Conservation (phyloP, 2,329 filamentous ascomycete species). For the Onygenales sp. region DNA sequence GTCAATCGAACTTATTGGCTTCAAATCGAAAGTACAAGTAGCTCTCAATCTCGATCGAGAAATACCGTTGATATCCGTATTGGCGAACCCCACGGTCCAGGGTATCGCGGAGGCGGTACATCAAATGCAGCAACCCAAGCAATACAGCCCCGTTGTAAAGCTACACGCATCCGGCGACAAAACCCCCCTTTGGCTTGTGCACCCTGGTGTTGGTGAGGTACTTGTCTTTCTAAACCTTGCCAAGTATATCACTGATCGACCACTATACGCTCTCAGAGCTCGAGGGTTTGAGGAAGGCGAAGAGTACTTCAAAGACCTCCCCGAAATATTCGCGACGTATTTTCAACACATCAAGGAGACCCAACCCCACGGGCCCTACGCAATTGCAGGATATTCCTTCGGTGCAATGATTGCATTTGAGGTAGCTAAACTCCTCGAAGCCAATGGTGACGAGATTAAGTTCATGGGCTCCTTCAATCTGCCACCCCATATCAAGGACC, state of each 20-base stretch:
- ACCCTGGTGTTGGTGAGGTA: slow-evolving; percentile 31
- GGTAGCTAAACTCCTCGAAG: slow-evolving; percentile 37
- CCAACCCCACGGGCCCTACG: slow-evolving; percentile 44
- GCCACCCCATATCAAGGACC: slow-evolving; percentile 36
- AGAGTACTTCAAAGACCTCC: slow-evolving; percentile 26
- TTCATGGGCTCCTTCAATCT: slow-evolving; percentile 39
- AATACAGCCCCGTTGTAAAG: slow-evolving; percentile 24
- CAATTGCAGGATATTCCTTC: slow-evolving; percentile 44
- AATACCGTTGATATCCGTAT: slow-evolving; percentile 29
- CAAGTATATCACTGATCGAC: slow-evolving; percentile 28
- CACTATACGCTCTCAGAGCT: slow-evolving; percentile 40
- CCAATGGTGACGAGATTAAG: slow-evolving; percentile 20
- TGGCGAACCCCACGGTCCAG: slow-evolving; percentile 24
- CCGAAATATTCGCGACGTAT: slow-evolving; percentile 35
- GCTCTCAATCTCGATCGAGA: slow-evolving; percentile 17
- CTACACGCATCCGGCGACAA: slow-evolving; percentile 18
- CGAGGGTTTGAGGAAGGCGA: slow-evolving; percentile 35
- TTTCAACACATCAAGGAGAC: slow-evolving; percentile 26
- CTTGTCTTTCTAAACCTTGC: slow-evolving; percentile 29
- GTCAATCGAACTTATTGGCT: slow-evolving; percentile 34
- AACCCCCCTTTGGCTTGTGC: slow-evolving; percentile 25
- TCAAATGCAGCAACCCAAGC: slow-evolving; percentile 5
- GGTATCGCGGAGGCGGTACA: slow-evolving; percentile 19
- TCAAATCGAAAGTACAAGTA: slow-evolving; percentile 28
- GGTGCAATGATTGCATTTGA: slow-evolving; percentile 45